phyloP scores from a whole-genome alignment of 2,329 filamentous ascomycete species.

The Colletotrichum filicis region DNA sequence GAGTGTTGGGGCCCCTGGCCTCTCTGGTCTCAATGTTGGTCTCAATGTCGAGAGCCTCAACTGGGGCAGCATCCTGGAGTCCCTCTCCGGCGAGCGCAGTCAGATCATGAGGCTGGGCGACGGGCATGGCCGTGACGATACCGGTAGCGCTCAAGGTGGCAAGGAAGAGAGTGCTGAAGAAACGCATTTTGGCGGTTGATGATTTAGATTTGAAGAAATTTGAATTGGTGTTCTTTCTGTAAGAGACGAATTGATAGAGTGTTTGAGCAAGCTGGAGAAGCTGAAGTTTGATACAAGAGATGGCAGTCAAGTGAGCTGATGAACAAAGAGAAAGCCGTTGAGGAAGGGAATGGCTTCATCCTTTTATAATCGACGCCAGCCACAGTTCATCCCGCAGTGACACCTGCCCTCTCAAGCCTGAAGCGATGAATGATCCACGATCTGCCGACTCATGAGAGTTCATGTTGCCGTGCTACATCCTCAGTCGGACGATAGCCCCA shows the following conservation, averaged over 20 bases:
- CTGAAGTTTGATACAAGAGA: neutral
- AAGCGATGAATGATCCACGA: neutral
- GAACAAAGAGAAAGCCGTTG: neutral
- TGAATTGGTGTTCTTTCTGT: neutral
- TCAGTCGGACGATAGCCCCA: neutral
- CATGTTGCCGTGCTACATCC: neutral
- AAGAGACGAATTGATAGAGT: neutral
- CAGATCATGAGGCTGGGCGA: neutral
- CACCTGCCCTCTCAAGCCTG: neutral
- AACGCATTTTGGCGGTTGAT: neutral
- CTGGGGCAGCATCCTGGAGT: neutral
- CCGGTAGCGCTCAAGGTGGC: neutral
- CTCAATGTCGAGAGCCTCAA: neutral
- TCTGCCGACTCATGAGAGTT: neutral
- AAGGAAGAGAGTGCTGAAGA: neutral
- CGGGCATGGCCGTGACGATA: neutral
- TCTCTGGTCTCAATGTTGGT: constrained; percentile 4
- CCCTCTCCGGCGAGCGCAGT: neutral
- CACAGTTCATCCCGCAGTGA: neutral
- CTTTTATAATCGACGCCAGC: neutral
- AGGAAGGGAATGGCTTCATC: neutral
- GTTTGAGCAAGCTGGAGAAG: neutral
- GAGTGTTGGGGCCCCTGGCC: neutral
- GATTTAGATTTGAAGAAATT: neutral
- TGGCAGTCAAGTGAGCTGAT: neutral